Conservation (phyloP, 192 early-diverging fungal genomes). For the Coemansia sp. region DNA sequence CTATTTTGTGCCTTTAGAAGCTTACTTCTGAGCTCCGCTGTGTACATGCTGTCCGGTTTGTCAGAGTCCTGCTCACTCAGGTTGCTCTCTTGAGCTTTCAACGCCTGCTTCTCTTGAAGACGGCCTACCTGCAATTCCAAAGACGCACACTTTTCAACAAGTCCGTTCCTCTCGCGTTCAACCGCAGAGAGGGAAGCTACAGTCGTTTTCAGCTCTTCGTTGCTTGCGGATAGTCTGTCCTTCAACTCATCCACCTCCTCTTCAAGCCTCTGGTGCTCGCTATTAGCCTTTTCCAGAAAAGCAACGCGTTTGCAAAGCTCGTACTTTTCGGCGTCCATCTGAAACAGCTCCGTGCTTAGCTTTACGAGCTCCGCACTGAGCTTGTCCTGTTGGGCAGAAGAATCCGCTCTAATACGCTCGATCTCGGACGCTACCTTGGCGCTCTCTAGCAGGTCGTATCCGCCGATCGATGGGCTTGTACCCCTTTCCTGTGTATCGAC, state of each 20-base stretch:
- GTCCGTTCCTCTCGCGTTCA: slow-evolving; percentile 6
- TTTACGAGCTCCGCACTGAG: slow-evolving; percentile 20
- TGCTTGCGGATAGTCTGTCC: neutral
- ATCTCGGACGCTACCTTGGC: neutral
- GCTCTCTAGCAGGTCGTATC: neutral
- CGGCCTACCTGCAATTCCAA: slow-evolving; percentile 9
- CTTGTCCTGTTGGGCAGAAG: slow-evolving; percentile 1
- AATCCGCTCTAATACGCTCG: neutral
- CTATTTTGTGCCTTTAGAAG: slow-evolving; percentile 7
- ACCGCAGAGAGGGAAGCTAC: neutral
- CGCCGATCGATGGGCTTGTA: neutral
- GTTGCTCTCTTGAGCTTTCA: slow-evolving; percentile 9
- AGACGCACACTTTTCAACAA: neutral
- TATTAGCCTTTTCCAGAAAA: slow-evolving; percentile 9
- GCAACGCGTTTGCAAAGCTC: neutral
- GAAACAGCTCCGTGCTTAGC: slow-evolving; percentile 16
- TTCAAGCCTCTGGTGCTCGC: slow-evolving; percentile 10
- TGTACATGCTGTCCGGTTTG: slow-evolving; percentile 3
- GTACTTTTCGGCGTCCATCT: slow-evolving; percentile 6
- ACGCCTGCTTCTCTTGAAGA: neutral
- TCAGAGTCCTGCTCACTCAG: slow-evolving; percentile 5
- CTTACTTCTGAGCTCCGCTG: slow-evolving; percentile 1
- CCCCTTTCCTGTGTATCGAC: neutral
- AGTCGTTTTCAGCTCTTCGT: neutral
- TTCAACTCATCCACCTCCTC: slow-evolving; percentile 3